Base-by-base conservation (phyloP, 306 rosid genomes). In the Fragaria ananassa region DNA sequence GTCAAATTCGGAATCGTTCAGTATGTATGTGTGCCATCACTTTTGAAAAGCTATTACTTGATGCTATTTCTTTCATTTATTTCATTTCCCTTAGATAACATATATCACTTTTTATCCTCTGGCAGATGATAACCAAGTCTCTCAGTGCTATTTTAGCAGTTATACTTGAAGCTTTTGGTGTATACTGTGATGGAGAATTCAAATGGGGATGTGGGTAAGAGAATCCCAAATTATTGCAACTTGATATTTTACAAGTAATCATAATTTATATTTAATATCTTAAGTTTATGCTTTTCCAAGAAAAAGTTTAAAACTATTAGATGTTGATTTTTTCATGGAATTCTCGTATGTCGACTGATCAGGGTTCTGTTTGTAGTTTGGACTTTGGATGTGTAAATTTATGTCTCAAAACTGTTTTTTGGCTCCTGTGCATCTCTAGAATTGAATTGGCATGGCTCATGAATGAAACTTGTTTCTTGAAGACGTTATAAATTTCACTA, bases 121-220 rank as follows among this genome's bases (percentile, higher is more conserved):
- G 82, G 77, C 99, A 95, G 99, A 96, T 92, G 99, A 73, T 96
- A 62, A 91, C 91, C 74, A 96, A 96, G 89, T 80, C 97, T 74
- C 81, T 96, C 68, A 86, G 81, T 77, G 96, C 98, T 78, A 76
- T 96, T 81, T 46, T 81, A 71, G 99, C 98, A 0, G 97, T 96
- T 31, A 83, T 96, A 61, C 97, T 96, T 78, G 98, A 96, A 90
- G 93, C 97, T 75, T 89, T 92, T 76, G 91, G 87, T 61, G 84
- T 85, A 77, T 96, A 96, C 80, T 96, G 99, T 75, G 99, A 96
- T 64, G 99, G 99, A 73, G 98, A 96, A 81, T 96, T 96, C 82
- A 86, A 91, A 81, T 65, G 57, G 90, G 89, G 88, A 81, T 96
- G 98, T 71, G 99, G 99, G 99, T 96, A 91, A 90, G 95, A 71